These are phyloP conservation scores for Zoysia pacifica DNA, from an alignment of 176 grass and related monocot genomes.

Conservation along the genomic window DNA sequence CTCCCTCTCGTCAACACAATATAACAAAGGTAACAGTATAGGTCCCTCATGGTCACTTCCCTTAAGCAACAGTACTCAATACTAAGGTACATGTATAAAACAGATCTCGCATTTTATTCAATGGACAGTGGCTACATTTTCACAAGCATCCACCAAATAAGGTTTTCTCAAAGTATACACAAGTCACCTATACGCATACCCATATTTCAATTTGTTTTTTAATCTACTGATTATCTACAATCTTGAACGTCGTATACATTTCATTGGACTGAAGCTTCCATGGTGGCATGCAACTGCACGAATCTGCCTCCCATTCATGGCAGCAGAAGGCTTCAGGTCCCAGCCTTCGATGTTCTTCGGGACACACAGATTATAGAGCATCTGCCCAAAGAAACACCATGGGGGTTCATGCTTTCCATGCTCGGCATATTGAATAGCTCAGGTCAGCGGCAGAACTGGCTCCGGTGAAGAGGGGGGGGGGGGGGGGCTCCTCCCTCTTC, in stretches of 20 bases:
- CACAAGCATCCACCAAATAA: slow-evolving; percentile 44
- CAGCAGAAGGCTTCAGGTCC: slow-evolving; percentile 60
- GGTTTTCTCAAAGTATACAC: slow-evolving; percentile 25
- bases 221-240: slow-evolving; percentile 46
- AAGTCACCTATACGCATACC: slow-evolving; percentile 18
- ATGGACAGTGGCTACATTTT: slow-evolving; percentile 20
- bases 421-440: slow-evolving; percentile 59
- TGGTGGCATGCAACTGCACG: slow-evolving; percentile 6
- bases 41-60: neutral
- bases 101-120: slow-evolving; percentile 14
- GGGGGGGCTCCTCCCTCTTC: no score
- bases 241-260: slow-evolving; percentile 67
- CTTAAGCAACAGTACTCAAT: neutral
- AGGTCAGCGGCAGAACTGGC: no score
- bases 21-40: neutral
- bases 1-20: neutral
- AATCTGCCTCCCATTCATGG: slow-evolving; percentile 40
- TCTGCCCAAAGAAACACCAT: slow-evolving; percentile 67
- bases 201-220: slow-evolving; percentile 22
- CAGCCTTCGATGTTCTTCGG: slow-evolving; percentile 77
- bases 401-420: slow-evolving; percentile 48
- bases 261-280: slow-evolving; percentile 51
- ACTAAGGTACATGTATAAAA: neutral
- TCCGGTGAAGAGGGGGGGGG: no score
- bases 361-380: slow-evolving; percentile 62